Evolutionary conservation across 108 stramenopile species (phyloP).

Genomic region (Halocafeteria seosinensis): DNA sequence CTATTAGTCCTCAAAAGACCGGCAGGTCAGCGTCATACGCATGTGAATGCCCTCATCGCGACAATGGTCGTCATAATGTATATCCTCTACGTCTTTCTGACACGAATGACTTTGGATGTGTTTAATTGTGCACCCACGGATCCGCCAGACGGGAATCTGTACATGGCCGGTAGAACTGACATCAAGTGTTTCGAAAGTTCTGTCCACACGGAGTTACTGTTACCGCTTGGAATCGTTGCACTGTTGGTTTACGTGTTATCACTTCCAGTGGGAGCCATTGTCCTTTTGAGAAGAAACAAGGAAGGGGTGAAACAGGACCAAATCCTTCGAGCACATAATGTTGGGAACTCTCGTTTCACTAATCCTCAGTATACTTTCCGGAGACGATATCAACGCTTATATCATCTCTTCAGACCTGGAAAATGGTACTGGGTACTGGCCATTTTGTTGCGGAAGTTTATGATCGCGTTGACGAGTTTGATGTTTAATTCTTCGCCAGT

Average conservation of each 20-base stretch:
- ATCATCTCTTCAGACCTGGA: constrained; percentile 19
- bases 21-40: not conserved
- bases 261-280: constrained; percentile 11
- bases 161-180: too few relatives aligned
- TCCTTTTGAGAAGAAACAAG: not conserved
- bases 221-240: constrained; percentile 13
- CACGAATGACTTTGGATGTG: not conserved
- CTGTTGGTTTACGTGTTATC: constrained; percentile 6
- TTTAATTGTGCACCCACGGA: not conserved
- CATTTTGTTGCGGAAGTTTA: constrained; percentile 18
- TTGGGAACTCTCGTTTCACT: constrained; percentile 1
- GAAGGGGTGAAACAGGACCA: constrained; percentile 13
- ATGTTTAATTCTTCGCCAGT: constrained; percentile 6
- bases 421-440: constrained; percentile 6
- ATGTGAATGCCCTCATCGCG: not conserved
- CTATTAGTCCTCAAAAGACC: not conserved
- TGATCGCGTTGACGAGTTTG: constrained; percentile 6
- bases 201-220: not conserved
- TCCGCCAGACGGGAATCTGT: not conserved
- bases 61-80: not conserved
- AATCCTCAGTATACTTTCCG: constrained; percentile 5
- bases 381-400: constrained; percentile 13
- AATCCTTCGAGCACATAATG: constrained; percentile 9
- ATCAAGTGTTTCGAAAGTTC: too few relatives aligned
- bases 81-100: not conserved